phyloP scores from a whole-genome alignment of 1,284 basidiomycete genomes.

The Microbotryum lychnidis-dioicae region DNA sequence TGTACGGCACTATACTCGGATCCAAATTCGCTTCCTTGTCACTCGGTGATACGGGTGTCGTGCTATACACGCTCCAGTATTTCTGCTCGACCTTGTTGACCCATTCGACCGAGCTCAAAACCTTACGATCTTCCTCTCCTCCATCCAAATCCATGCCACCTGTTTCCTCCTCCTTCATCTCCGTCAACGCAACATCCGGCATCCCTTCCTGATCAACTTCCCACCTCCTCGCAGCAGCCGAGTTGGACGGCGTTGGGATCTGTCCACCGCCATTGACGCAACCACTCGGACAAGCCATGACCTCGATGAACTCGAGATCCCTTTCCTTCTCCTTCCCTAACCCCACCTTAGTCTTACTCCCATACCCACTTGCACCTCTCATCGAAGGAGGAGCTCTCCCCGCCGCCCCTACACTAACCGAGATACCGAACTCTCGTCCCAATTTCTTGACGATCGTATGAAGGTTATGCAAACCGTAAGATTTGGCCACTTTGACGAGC shows the following conservation, averaged over 20 bases:
- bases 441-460: constrained; percentile 95
- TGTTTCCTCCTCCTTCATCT: constrained; percentile 18
- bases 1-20: constrained; percentile 18
- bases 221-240: constrained; percentile 36
- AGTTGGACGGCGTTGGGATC: constrained; percentile 51
- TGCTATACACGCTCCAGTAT: constrained; percentile 20
- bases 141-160: constrained; percentile 32
- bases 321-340: constrained; percentile 43
- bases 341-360: constrained; percentile 38
- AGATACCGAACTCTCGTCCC: constrained; percentile 70
- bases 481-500: constrained; percentile 85
- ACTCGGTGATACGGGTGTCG: not conserved
- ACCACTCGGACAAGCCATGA: constrained; percentile 98
- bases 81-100: constrained; percentile 28
- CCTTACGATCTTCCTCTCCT: constrained; percentile 13
- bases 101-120: constrained; percentile 31
- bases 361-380: constrained; percentile 52
- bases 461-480: constrained; percentile 94
- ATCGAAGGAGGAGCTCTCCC: constrained; percentile 44
- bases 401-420: constrained; percentile 51
- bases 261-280: constrained; percentile 98
- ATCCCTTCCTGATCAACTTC: constrained; percentile 48
- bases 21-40: constrained; percentile 2
- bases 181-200: constrained; percentile 40
- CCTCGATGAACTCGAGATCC: constrained; percentile 90